phyloP scores from a whole-genome alignment of 108 stramenopile species.

The Pseudonitzschia pungens region DNA sequence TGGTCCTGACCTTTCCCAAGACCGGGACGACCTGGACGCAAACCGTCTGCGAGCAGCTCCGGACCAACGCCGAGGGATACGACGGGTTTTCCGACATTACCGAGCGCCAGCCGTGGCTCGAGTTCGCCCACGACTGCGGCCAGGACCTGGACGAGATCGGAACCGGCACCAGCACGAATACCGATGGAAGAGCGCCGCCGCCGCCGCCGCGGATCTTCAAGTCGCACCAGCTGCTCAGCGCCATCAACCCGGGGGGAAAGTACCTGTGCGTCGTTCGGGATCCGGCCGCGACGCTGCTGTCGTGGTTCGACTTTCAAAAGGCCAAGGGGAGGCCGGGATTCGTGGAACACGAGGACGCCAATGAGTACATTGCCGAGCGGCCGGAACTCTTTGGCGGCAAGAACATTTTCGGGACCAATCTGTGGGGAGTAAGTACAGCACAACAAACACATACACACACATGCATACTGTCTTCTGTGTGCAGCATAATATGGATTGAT shows the following conservation, averaged over 20 bases:
- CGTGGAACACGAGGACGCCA: constrained; percentile 6
- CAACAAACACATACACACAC: too few species aligned
- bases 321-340: constrained; percentile 7
- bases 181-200: too few species aligned
- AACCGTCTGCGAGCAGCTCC: constrained; percentile 7
- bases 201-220: constrained; percentile 9
- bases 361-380: constrained; percentile 1
- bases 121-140: constrained; percentile 12
- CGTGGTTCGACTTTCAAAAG: constrained; percentile 12
- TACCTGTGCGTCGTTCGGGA: constrained; percentile 13
- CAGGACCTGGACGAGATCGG: neutral
- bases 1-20: constrained; percentile 10
- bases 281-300: constrained; percentile 6
- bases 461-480: too few species aligned
- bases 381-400: constrained; percentile 2
- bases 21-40: constrained; percentile 14
- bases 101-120: constrained; percentile 15
- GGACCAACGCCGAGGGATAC: constrained; percentile 6
- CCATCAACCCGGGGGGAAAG: constrained; percentile 7
- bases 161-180: neutral
- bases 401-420: neutral
- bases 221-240: constrained; percentile 10
- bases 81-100: constrained; percentile 5
- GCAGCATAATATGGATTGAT: too few species aligned
- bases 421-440: constrained; percentile 5